These are phyloP conservation scores for Oenanthe javanica DNA, from an alignment of 140 eudicot genomes.

Conservation along the genomic window DNA sequence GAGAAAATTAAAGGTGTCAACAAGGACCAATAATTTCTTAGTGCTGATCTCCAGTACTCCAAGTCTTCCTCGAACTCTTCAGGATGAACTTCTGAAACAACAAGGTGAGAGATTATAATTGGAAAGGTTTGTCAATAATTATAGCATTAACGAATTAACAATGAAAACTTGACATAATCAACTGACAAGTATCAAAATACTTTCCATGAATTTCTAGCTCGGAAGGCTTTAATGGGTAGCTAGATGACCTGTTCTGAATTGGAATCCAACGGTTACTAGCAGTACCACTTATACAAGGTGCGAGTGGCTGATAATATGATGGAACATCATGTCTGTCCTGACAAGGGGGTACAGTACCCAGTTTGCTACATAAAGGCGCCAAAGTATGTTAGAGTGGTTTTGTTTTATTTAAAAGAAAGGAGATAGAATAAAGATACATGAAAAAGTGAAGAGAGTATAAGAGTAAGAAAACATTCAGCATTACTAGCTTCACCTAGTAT, in stretches of 20 bases:
- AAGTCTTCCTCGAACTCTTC: conserved; percentile 70
- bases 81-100: conserved; percentile 55
- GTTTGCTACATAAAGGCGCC: conserved; percentile 29
- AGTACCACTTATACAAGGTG: conserved; percentile 70
- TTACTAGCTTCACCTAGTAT: conserved; percentile 48
- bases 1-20: conserved; percentile 92
- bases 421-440: neutral
- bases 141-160: neutral
- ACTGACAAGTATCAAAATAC: conserved; percentile 23
- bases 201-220: conserved; percentile 74
- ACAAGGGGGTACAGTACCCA: conserved; percentile 54
- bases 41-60: conserved; percentile 61
- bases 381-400: conserved; percentile 7
- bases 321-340: conserved; percentile 58
- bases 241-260: conserved; percentile 66
- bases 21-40: conserved; percentile 86
- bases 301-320: conserved; percentile 66
- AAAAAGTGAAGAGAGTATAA: neutral
- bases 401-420: neutral
- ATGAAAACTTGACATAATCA: neutral
- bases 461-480: neutral
- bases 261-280: conserved; percentile 75
- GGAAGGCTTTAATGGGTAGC: conserved; percentile 37
- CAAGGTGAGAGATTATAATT: neutral
- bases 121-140: neutral